Evolutionary conservation across 1,139 yeast species (phyloP).

Genomic region (Blastobotrys raffinosifermentans): DNA sequence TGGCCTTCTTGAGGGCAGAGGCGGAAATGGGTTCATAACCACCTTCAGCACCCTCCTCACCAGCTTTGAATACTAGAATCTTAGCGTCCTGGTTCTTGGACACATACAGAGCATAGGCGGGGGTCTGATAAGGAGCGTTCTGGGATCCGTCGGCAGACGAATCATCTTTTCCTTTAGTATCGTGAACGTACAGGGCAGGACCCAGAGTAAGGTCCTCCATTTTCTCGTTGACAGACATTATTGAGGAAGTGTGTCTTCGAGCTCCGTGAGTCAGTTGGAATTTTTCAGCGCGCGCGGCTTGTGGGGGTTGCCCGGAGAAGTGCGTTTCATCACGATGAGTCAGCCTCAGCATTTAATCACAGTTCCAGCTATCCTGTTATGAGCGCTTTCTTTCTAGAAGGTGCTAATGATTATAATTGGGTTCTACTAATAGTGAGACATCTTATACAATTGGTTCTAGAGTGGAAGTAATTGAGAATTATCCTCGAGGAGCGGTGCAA

Average conservation of each 20-base stretch:
- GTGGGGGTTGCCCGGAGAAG: slow-evolving; percentile 9
- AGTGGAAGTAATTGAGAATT: no score
- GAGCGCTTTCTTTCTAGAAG: no score
- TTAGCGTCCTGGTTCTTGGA: slow-evolving; percentile 41
- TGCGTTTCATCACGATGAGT: neutral
- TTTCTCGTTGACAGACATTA: no score
- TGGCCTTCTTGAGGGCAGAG: slow-evolving; percentile 91
- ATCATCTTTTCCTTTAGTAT: slow-evolving; percentile 61
- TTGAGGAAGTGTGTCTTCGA: no score
- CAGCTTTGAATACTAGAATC: slow-evolving; percentile 59
- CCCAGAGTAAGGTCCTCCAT: slow-evolving; percentile 12
- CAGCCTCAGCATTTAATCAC: no score
- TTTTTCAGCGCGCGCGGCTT: slow-evolving; percentile 10
- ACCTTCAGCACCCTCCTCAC: slow-evolving; percentile 54
- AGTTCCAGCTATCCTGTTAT: no score
- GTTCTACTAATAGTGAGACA: no score
- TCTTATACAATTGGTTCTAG: no score
- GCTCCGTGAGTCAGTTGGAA: slow-evolving; percentile 12
- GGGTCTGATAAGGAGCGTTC: slow-evolving; percentile 64
- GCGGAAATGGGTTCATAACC: slow-evolving; percentile 79
- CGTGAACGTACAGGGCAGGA: slow-evolving; percentile 55
- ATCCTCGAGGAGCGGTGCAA: no score
- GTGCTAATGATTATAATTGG: no score
- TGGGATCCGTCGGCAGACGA: slow-evolving; percentile 52
- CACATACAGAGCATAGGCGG: slow-evolving; percentile 71